phyloP scores from a whole-genome alignment of 148 eudicot species.

The Selenicereus undatus region DNA sequence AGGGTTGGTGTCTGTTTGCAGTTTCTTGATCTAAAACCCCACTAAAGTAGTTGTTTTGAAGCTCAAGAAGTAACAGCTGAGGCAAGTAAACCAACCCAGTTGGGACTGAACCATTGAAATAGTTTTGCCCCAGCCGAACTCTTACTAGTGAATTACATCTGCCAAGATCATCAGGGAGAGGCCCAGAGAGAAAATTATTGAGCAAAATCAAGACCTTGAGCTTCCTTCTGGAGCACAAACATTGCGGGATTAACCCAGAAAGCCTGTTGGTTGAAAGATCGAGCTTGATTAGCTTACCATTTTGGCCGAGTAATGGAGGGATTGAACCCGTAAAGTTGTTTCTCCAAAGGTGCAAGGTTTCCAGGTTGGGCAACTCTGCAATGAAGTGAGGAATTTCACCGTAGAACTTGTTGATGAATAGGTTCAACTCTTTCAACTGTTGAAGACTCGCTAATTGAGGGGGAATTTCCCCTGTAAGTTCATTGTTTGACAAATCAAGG shows the following conservation, averaged over 20 bases:
- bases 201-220: slow-evolving; percentile 43
- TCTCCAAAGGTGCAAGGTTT: slow-evolving; percentile 43
- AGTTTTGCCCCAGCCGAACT: slow-evolving; percentile 54
- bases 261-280: slow-evolving; percentile 58
- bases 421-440: slow-evolving; percentile 22
- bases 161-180: slow-evolving; percentile 47
- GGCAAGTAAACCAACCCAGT: slow-evolving; percentile 48
- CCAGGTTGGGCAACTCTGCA: slow-evolving; percentile 41
- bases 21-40: slow-evolving; percentile 24
- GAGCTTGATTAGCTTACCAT: slow-evolving; percentile 33
- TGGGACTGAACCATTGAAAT: slow-evolving; percentile 47
- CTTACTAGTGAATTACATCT: slow-evolving; percentile 35
- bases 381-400: slow-evolving; percentile 40
- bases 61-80: slow-evolving; percentile 36
- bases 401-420: slow-evolving; percentile 51
- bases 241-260: slow-evolving; percentile 43
- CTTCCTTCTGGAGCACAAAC: slow-evolving; percentile 43
- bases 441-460: neutral
- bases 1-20: slow-evolving; percentile 13
- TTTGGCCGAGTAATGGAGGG: slow-evolving; percentile 48
- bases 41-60: slow-evolving; percentile 49
- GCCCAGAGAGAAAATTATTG: slow-evolving; percentile 50
- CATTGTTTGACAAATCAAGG: neutral
- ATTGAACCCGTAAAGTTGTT: slow-evolving; percentile 55
- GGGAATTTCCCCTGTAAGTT: neutral